Percentiles rank a stretch among this genome's conserved stretches.
Conservation (phyloP, 2,329 filamentous ascomycete genomes). For the Harringtonia aguacate region DNA sequence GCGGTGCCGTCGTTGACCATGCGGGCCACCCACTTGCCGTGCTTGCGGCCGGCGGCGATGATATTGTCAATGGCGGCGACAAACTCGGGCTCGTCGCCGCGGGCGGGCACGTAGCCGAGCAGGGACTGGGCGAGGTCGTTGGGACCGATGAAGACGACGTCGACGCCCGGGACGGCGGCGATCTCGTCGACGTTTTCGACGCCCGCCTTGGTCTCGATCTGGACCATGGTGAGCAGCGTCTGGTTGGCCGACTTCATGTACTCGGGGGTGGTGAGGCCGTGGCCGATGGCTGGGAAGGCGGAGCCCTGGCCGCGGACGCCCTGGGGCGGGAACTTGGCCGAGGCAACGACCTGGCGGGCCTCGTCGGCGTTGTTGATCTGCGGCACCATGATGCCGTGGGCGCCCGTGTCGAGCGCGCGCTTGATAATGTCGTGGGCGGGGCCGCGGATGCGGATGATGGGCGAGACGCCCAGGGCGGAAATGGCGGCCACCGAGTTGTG, state of each 20-base stretch:
- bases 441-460: conserved; percentile 26
- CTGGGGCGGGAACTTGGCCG: conserved; percentile 38
- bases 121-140: conserved; percentile 31
- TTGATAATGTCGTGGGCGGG: conserved; percentile 34
- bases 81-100: conserved; percentile 36
- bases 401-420: conserved; percentile 38
- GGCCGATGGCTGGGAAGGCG: conserved; percentile 34
- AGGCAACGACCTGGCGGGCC: conserved; percentile 31
- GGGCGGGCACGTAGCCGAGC: conserved; percentile 33
- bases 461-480: conserved; percentile 32
- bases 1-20: conserved; percentile 32
- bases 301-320: conserved; percentile 39
- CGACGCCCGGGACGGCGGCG: conserved; percentile 28
- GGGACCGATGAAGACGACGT: conserved; percentile 33
- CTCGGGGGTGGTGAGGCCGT: conserved; percentile 31
- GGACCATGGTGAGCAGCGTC: conserved; percentile 30
- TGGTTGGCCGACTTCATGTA: conserved; percentile 41
- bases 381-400: conserved; percentile 39
- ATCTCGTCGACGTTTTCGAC: conserved; percentile 35
- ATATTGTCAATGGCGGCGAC: conserved; percentile 33
- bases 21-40: conserved; percentile 39
- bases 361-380: conserved; percentile 33
- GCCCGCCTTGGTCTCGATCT: conserved; percentile 32
- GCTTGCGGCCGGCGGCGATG: conserved; percentile 22
- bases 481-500: conserved; percentile 43